phyloP scores from a whole-genome alignment of 2,329 filamentous ascomycete species.

The Penicillium sp. region DNA sequence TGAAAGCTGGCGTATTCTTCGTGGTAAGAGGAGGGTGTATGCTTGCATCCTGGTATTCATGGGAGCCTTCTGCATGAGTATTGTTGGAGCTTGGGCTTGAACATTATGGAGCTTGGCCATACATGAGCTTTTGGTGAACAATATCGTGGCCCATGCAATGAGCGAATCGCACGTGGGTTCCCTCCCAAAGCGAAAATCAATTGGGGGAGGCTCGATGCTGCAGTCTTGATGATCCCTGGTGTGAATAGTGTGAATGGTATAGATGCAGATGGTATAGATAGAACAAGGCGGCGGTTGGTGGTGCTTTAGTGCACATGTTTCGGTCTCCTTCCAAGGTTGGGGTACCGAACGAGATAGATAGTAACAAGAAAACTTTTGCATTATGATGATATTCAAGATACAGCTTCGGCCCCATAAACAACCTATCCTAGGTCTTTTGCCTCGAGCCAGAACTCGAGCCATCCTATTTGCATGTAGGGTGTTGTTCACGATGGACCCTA shows the following conservation, averaged over 20 bases:
- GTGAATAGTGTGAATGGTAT: too few species aligned
- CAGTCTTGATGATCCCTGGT: too few species aligned
- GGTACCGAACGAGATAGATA: too few species aligned
- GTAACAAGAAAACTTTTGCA: too few species aligned
- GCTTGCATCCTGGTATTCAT: constrained; percentile 65
- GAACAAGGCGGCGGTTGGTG: too few species aligned
- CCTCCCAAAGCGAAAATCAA: too few species aligned
- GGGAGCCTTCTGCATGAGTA: constrained; percentile 69
- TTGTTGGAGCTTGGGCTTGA: constrained; percentile 72
- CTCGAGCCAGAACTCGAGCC: neutral
- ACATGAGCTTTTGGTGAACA: neutral
- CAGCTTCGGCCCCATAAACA: neutral
- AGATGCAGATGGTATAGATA: too few species aligned
- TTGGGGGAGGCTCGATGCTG: too few species aligned
- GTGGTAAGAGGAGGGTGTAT: constrained; percentile 61
- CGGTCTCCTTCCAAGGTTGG: too few species aligned
- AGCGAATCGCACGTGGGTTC: neutral
- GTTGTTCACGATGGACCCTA: too few species aligned
- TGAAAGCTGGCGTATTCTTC: constrained; percentile 69
- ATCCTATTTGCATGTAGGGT: neutral
- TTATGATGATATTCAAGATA: too few species aligned
- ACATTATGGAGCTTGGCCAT: neutral
- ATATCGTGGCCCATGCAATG: neutral
- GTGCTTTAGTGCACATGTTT: too few species aligned
- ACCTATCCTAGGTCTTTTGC: neutral